phyloP scores from a whole-genome alignment of 2,329 filamentous ascomycete species.

The Colletotrichum chrysophilum region DNA sequence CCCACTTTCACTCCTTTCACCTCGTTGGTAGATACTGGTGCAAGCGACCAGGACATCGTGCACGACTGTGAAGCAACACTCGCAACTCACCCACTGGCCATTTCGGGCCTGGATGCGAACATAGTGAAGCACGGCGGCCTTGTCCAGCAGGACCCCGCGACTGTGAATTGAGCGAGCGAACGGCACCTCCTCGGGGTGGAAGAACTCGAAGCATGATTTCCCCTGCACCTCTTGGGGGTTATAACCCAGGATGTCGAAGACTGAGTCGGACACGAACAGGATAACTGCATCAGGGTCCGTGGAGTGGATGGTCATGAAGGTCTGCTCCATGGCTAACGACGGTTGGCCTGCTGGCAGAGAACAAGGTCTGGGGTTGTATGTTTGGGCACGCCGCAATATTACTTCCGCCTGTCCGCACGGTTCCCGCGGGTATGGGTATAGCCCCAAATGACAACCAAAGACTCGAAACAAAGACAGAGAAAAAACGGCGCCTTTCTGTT shows the following conservation, averaged over 20 bases:
- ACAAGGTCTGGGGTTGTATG: slow-evolving; percentile 1
- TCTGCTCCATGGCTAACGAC: slow-evolving; percentile 71
- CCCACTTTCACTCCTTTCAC: slow-evolving; percentile 76
- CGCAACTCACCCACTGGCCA: slow-evolving; percentile 78
- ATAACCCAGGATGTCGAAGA: slow-evolving; percentile 83
- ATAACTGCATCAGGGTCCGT: slow-evolving; percentile 82
- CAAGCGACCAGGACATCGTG: slow-evolving; percentile 88
- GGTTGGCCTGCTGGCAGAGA: background rate
- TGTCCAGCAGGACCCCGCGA: slow-evolving; percentile 78
- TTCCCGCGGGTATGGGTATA: background rate
- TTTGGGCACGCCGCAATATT: background rate
- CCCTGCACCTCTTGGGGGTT: slow-evolving; percentile 77
- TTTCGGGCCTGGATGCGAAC: slow-evolving; percentile 72
- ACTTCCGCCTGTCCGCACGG: background rate
- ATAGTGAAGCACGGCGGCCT: slow-evolving; percentile 84
- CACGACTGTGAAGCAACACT: slow-evolving; percentile 89
- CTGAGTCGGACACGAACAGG: slow-evolving; percentile 83
- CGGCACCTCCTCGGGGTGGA: slow-evolving; percentile 81
- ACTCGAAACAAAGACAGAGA: background rate
- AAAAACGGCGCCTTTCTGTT: background rate
- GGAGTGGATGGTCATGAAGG: slow-evolving; percentile 85
- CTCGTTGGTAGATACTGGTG: slow-evolving; percentile 76
- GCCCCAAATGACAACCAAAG: background rate
- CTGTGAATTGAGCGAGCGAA: slow-evolving; percentile 76
- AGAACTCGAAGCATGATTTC: slow-evolving; percentile 83